phyloP scores from a whole-genome alignment of 345 rosid species.

The Eucalyptus grandis region DNA sequence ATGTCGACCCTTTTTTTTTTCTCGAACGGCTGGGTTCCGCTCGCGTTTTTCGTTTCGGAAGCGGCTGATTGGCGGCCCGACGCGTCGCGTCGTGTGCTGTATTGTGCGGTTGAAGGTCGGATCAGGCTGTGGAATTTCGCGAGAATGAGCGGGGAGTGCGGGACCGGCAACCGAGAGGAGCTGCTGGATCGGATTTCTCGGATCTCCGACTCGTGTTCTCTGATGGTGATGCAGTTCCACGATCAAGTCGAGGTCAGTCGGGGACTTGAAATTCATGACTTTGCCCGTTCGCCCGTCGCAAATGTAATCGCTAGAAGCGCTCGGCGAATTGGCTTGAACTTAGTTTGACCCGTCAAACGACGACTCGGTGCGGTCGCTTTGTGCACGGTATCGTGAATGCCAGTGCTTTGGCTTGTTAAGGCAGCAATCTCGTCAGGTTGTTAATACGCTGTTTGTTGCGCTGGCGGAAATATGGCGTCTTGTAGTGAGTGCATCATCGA shows the following conservation, averaged over 20 bases:
- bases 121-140: conserved; percentile 50
- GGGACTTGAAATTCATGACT: not conserved
- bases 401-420: not conserved
- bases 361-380: not conserved
- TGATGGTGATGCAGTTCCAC: conserved; percentile 60
- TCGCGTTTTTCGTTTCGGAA: not conserved
- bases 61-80: not conserved
- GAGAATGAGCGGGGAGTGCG: conserved; percentile 34
- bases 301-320: not conserved
- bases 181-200: conserved; percentile 36
- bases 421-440: not conserved
- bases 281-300: not conserved
- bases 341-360: not conserved
- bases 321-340: not conserved
- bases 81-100: too few species aligned
- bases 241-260: conserved; percentile 47
- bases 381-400: not conserved
- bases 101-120: conserved; percentile 13
- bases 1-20: not conserved
- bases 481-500: not conserved
- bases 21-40: not conserved
- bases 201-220: conserved; percentile 69
- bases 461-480: not conserved
- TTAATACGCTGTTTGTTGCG: not conserved
- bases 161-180: conserved; percentile 19